A percentile compares a stretch with the other conserved stretches of the same genome.
phyloP scores from a whole-genome alignment of 176 grass and related monocot genomes.

The Aegilops tauschii region DNA sequence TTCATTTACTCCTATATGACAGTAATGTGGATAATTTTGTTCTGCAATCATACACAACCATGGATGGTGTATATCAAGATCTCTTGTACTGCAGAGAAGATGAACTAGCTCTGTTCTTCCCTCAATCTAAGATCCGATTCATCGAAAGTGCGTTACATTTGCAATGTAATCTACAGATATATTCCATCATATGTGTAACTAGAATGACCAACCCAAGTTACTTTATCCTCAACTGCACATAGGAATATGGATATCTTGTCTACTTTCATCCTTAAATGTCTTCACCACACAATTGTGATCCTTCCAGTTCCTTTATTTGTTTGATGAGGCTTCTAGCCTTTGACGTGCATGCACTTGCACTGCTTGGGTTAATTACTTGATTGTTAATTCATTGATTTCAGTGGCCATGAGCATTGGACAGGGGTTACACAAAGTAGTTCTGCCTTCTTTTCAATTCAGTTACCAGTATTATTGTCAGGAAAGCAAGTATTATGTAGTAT shows the following conservation, averaged over 20 bases:
- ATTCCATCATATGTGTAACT: not conserved
- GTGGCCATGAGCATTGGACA: not conserved
- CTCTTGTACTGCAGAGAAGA: slow-evolving; percentile 9
- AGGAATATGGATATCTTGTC: slow-evolving; percentile 10
- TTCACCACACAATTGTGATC: not conserved
- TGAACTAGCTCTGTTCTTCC: not conserved
- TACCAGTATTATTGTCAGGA: not conserved
- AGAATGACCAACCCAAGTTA: not conserved
- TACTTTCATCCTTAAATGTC: not conserved
- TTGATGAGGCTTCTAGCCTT: not conserved
- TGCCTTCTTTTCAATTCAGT: not conserved
- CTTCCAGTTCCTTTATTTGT: not conserved
- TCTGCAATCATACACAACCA: slow-evolving; percentile 14
- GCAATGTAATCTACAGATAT: slow-evolving; percentile 13
- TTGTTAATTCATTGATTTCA: not conserved
- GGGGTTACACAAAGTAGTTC: not conserved
- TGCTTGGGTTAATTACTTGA: not conserved
- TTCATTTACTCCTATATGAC: not conserved
- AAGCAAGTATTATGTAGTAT: not conserved
- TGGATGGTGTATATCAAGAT: slow-evolving; percentile 8
- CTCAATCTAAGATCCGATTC: not conserved
- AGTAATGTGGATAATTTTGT: not conserved
- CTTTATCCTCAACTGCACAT: slow-evolving; percentile 4
- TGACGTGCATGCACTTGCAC: not conserved
- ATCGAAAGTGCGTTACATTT: slow-evolving; percentile 1